A percentile compares a stretch with the other conserved stretches of the same genome.
phyloP scores from a whole-genome alignment of 169 alveolate species.

The Cryptosporidium tyzzeri region DNA sequence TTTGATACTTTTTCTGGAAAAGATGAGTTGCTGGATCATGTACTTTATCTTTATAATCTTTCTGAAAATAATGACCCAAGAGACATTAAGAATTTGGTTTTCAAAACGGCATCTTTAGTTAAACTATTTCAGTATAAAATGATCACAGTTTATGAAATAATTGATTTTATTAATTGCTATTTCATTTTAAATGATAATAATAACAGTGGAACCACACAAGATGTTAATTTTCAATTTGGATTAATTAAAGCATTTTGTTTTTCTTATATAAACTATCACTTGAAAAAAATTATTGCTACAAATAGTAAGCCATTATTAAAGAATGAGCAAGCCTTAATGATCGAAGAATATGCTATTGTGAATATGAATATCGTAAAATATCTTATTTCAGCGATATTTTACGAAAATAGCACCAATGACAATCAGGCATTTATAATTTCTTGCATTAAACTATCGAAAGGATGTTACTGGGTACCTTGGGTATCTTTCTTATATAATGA shows the following conservation, averaged over 20 bases:
- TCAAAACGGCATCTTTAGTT: slow-evolving; percentile 20
- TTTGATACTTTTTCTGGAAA: slow-evolving; percentile 36
- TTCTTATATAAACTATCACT: slow-evolving; percentile 8
- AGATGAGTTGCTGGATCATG: slow-evolving; percentile 9
- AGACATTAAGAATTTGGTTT: slow-evolving; percentile 17
- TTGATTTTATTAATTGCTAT: slow-evolving; percentile 8
- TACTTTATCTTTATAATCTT: slow-evolving; percentile 24
- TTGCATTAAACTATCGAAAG: slow-evolving; percentile 2
- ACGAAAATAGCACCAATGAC: slow-evolving; percentile 30
- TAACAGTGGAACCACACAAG: background rate
- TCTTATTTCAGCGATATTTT: slow-evolving; percentile 15
- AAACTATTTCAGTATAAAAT: slow-evolving; percentile 19
- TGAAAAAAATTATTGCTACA: background rate
- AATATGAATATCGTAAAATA: slow-evolving; percentile 46
- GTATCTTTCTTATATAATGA: slow-evolving; percentile 18
- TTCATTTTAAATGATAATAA: slow-evolving; percentile 1
- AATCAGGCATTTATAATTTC: slow-evolving; percentile 49
- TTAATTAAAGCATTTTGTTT: slow-evolving; percentile 51
- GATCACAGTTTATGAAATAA: background rate
- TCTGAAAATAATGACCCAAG: background rate
- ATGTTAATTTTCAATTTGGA: slow-evolving; percentile 6
- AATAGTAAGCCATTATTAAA: background rate
- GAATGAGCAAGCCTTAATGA: slow-evolving; percentile 10
- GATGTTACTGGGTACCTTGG: slow-evolving; percentile 72
- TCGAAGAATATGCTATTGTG: slow-evolving; percentile 29